A percentile compares a stretch with the other conserved stretches of the same genome.
These are phyloP conservation scores for Stygiomarasmius scandens DNA, from an alignment of 1,284 basidiomycete genomes.

Conservation along the genomic window DNA sequence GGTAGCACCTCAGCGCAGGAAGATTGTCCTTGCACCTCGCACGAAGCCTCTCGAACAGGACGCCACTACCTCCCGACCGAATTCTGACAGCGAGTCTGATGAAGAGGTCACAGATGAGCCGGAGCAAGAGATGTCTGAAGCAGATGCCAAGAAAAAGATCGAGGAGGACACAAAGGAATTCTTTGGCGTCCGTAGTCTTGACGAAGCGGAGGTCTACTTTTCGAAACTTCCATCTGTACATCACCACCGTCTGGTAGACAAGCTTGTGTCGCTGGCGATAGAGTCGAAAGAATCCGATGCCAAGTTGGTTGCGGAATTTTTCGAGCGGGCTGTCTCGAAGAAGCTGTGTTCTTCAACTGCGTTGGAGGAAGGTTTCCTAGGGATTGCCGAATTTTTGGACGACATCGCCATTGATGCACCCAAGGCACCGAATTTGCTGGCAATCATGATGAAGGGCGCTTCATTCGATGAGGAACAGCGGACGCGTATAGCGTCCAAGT, in stretches of 20 bases:
- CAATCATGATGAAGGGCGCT: conserved; percentile 70
- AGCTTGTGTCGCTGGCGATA: conserved; percentile 70
- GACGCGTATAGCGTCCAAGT: conserved; percentile 59
- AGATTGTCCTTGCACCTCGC: conserved; percentile 66
- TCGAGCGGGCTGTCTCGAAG: conserved; percentile 59
- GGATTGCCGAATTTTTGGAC: conserved; percentile 76
- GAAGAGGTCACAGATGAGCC: conserved; percentile 48
- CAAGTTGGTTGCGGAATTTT: conserved; percentile 72
- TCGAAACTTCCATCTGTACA: conserved; percentile 66
- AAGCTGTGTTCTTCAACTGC: conserved; percentile 54
- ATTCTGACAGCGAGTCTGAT: conserved; percentile 54
- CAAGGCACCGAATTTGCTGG: conserved; percentile 80
- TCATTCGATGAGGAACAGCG: conserved; percentile 64
- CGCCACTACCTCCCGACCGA: conserved; percentile 45
- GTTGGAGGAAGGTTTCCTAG: conserved; percentile 71
- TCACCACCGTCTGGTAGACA: conserved; percentile 71
- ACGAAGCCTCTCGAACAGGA: conserved; percentile 41
- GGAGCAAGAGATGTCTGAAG: conserved; percentile 63
- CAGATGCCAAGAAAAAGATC: conserved; percentile 78
- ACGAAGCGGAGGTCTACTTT: conserved; percentile 88
- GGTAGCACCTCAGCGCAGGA: conserved; percentile 65
- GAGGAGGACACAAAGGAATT: conserved; percentile 79
- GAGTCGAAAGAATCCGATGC: conserved; percentile 88
- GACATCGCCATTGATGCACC: conserved; percentile 91
- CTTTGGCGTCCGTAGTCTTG: conserved; percentile 75